A percentile compares a stretch with the other conserved stretches of the same genome.
These are phyloP conservation scores for Heliosperma pusillum DNA, from an alignment of 148 eudicot genomes.

Conservation along the genomic window DNA sequence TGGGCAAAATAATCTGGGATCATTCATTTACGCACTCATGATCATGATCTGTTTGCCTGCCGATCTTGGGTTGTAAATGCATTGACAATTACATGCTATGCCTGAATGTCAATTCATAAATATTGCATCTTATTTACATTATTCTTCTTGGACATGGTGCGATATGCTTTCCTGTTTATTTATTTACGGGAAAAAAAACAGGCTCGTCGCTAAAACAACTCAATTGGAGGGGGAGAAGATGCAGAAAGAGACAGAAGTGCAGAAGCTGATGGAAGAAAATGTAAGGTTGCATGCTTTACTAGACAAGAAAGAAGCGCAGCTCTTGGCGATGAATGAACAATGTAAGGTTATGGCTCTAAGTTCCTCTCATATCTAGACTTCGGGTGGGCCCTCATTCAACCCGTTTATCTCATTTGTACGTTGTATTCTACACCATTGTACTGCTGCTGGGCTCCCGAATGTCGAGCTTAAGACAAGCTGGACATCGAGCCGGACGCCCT, in stretches of 20 bases:
- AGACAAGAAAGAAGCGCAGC: constrained; percentile 90
- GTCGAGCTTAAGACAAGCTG: constrained; percentile 16
- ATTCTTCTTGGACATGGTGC: neutral
- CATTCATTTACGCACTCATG: too few species aligned
- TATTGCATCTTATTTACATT: neutral
- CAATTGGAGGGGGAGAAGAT: constrained; percentile 82
- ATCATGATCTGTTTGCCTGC: neutral
- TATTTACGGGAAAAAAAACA: constrained; percentile 22
- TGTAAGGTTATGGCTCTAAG: constrained; percentile 89
- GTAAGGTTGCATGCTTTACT: constrained; percentile 62
- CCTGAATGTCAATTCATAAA: constrained; percentile 6
- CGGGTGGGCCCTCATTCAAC: too few species aligned
- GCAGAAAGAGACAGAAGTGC: constrained; percentile 86
- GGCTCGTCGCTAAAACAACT: constrained; percentile 68
- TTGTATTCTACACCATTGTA: constrained; percentile 24
- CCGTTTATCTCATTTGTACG: neutral
- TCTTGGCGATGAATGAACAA: constrained; percentile 92
- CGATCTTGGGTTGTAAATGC: neutral
- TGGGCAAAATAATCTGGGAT: too few species aligned
- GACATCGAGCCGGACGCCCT: neutral
- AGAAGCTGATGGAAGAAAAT: constrained; percentile 89
- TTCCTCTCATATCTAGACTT: constrained; percentile 47
- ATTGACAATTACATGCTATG: neutral
- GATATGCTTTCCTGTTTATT: neutral
- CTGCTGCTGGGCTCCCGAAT: constrained; percentile 21